A percentile compares a stretch with the other conserved stretches of the same genome.
Conservation (phyloP, 768 basidiomycete genomes). For the Grammothele lineata region DNA sequence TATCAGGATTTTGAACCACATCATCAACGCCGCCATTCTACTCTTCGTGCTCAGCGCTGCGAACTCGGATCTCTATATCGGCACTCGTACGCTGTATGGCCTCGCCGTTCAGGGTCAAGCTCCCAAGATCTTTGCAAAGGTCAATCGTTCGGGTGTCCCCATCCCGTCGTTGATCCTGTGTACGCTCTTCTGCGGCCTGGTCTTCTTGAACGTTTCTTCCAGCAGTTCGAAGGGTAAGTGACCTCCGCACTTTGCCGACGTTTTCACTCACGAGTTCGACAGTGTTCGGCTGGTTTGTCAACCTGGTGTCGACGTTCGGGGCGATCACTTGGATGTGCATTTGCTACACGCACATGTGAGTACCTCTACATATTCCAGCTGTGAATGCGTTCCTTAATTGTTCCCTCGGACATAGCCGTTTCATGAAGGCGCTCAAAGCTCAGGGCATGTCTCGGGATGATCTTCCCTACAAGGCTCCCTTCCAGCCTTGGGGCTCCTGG, state of each 20-base stretch:
- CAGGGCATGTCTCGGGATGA: conserved; percentile 39
- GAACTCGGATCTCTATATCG: conserved; percentile 60
- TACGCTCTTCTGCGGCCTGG: conserved; percentile 50
- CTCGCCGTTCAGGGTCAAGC: conserved; percentile 45
- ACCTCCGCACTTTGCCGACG: not conserved
- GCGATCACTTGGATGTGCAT: conserved; percentile 44
- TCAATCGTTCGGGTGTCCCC: conserved; percentile 31
- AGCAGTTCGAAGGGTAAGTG: conserved; percentile 46
- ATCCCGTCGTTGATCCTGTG: conserved; percentile 46
- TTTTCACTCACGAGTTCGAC: not conserved
- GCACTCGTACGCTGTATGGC: conserved; percentile 44
- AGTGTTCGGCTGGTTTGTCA: conserved; percentile 37
- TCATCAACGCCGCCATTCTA: conserved; percentile 63
- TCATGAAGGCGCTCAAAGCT: conserved; percentile 43
- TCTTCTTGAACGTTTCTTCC: conserved; percentile 52
- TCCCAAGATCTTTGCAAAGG: conserved; percentile 36
- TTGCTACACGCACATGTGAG: conserved; percentile 56
- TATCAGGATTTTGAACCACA: conserved; percentile 54
- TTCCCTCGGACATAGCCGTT: conserved; percentile 41
- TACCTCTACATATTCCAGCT: not conserved
- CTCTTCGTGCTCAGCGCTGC: conserved; percentile 60
- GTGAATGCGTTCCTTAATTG: not conserved
- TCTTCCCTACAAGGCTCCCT: conserved; percentile 54
- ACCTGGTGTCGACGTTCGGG: conserved; percentile 38
- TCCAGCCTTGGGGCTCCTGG: conserved; percentile 59